Evolutionary conservation across 2,329 filamentous ascomycete genomes (phyloP).

Genomic region (Fusarium fracticaudum): DNA sequence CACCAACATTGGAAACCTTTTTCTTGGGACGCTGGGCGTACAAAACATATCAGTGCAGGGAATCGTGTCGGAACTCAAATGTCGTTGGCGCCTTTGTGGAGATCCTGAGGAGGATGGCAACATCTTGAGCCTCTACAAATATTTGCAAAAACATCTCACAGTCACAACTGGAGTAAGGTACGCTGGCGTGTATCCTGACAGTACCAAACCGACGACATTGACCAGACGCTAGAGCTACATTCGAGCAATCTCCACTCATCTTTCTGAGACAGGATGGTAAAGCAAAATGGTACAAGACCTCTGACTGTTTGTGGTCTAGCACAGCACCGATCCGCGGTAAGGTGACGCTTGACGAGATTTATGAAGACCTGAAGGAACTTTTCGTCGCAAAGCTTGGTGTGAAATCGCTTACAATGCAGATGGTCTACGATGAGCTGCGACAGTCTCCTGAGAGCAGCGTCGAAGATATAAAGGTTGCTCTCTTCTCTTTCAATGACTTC

Average conservation of each 20-base stretch:
- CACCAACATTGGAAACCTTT: background rate
- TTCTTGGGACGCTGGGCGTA: slow-evolving; percentile 3
- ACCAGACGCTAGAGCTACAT: slow-evolving; percentile 10
- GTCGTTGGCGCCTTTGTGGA: accelerated
- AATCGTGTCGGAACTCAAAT: background rate
- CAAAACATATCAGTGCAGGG: background rate
- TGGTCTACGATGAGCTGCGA: slow-evolving; percentile 32
- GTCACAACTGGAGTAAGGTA: background rate
- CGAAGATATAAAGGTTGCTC: slow-evolving; percentile 1
- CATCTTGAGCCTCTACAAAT: background rate
- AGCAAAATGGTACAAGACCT: slow-evolving; percentile 14
- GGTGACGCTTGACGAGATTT: slow-evolving; percentile 9
- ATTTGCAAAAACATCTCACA: background rate
- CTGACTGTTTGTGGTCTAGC: slow-evolving; percentile 32
- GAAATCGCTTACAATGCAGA: slow-evolving; percentile 18
- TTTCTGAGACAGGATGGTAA: background rate
- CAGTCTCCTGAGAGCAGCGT: background rate
- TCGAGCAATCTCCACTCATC: slow-evolving; percentile 9
- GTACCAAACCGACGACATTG: accelerated
- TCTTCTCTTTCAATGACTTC: slow-evolving; percentile 21
- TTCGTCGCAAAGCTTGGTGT: slow-evolving; percentile 25
- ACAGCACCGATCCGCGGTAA: slow-evolving; percentile 16
- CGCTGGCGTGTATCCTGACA: background rate
- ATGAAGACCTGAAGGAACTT: background rate
- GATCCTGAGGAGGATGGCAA: background rate